Evolutionary conservation across 768 basidiomycete genomes (phyloP), one percentile per base, ranked within the genome.

Genomic region (Krasilnikovozyma curviuscula): DNA sequence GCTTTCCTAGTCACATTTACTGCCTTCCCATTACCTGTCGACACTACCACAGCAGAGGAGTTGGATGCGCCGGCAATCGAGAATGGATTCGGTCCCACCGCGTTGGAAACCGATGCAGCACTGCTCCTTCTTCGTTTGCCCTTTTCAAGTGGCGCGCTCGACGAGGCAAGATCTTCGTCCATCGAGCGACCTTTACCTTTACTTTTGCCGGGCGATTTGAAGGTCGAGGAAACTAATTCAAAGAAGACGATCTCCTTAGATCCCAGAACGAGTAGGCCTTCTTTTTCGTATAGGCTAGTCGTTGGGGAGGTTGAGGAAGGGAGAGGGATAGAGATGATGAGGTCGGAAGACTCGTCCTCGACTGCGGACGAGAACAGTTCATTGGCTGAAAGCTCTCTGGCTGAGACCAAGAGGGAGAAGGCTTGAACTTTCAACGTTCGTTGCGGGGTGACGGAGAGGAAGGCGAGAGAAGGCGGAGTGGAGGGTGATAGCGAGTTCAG

Each of bases 251-350:
- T 38, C 10, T 51, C 42, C 33, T 55, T 59, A 33, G 61, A 60
- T 3, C 64, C 64, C 0, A 63, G 38, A 5, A 62, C 57, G 14
- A 64, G 16, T 8, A 65, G 49, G 1, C 61, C 63, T 2, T 44
- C 29, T 1, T 13, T 19, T n/a, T n/a, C n/a, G n/a, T n/a, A n/a
- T n/a, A n/a, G n/a, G n/a, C n/a, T n/a, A n/a, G n/a, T n/a, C 4
- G 16, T 18, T 18, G 29, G 24, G 14, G 5, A 12, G 23, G 3
- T n/a, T 4, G 32, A 1, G 4, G 44, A 13, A 37, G 30, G 49
- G 13, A 50, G 18, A 16, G 49, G 49, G n/a, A 50, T 25, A 23
- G 45, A 38, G 21, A 50, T 38, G 5, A 21, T 19, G 10, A 44
- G 33, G 4, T 35, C 32, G 8, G 9, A 30, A 25, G n/a, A n/a